These are phyloP conservation scores for Apiospora sp. DNA, from an alignment of 2,329 filamentous ascomycete species.

Conservation along the genomic window DNA sequence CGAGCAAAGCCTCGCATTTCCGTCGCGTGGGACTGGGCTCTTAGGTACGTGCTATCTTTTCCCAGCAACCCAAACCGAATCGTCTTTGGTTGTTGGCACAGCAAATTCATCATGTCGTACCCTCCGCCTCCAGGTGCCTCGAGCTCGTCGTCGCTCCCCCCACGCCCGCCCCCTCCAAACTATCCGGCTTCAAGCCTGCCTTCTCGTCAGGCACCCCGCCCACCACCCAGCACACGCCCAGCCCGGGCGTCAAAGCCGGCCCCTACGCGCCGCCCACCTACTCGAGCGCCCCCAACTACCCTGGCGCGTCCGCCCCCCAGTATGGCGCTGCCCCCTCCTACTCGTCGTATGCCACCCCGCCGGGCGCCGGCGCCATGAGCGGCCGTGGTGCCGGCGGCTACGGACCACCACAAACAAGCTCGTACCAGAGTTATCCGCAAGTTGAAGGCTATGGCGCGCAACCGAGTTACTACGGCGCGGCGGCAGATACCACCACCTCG, in stretches of 20 bases:
- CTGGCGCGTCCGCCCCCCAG: slow-evolving; percentile 48
- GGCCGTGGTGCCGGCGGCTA: slow-evolving; percentile 32
- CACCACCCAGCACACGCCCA: slow-evolving; percentile 37
- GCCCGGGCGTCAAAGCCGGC: slow-evolving; percentile 39
- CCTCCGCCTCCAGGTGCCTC: slow-evolving; percentile 82
- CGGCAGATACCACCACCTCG: slow-evolving; percentile 48
- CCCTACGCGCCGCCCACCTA: slow-evolving; percentile 48
- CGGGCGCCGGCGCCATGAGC: slow-evolving; percentile 32
- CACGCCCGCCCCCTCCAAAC: slow-evolving; percentile 74
- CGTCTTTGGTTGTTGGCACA: slow-evolving; percentile 43
- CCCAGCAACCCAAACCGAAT: slow-evolving; percentile 36
- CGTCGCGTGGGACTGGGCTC: slow-evolving; percentile 43
- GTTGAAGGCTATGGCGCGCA: slow-evolving; percentile 37
- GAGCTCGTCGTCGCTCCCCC: slow-evolving; percentile 74
- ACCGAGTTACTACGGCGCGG: slow-evolving; percentile 40
- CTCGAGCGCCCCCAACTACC: slow-evolving; percentile 40
- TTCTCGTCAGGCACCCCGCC: slow-evolving; percentile 51
- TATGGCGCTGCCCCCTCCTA: slow-evolving; percentile 52
- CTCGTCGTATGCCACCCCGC: slow-evolving; percentile 45
- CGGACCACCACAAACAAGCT: slow-evolving; percentile 32
- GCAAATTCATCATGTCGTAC: slow-evolving; percentile 82
- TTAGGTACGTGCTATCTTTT: slow-evolving; percentile 57
- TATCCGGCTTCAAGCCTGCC: slow-evolving; percentile 57
- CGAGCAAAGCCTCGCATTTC: slow-evolving; percentile 28
- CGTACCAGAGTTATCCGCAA: slow-evolving; percentile 43